These are phyloP conservation scores for Nitzschia inconspicua DNA, from an alignment of 108 stramenopile genomes.

Conservation along the genomic window DNA sequence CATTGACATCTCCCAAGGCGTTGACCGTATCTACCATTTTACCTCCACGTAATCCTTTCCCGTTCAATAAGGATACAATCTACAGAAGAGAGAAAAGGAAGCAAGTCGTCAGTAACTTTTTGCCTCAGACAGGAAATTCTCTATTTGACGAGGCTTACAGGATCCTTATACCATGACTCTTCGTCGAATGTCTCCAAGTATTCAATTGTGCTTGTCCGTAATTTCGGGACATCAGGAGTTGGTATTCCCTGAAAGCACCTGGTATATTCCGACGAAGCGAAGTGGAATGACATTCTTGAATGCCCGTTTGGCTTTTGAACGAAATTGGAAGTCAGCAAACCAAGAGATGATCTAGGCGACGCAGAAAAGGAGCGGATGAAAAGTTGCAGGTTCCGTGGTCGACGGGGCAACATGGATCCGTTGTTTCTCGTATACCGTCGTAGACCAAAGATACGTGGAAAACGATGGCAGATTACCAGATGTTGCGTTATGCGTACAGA, in stretches of 20 bases:
- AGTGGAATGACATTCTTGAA: conserved; percentile 74
- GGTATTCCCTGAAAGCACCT: conserved; percentile 65
- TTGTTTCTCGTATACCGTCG: too few species aligned
- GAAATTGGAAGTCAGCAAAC: too few species aligned
- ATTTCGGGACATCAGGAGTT: conserved; percentile 33
- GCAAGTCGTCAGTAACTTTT: neutral
- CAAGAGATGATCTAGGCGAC: too few species aligned
- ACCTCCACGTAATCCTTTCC: conserved; percentile 38
- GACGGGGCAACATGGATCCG: too few species aligned
- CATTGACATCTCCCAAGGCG: conserved; percentile 63
- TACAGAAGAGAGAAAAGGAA: conserved; percentile 7
- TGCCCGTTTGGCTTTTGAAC: too few species aligned
- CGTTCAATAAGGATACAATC: conserved; percentile 47
- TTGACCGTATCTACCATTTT: conserved; percentile 45
- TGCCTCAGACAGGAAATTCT: neutral
- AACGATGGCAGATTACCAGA: too few species aligned
- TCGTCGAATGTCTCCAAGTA: conserved; percentile 63
- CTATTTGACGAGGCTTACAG: conserved; percentile 33
- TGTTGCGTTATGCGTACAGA: too few species aligned
- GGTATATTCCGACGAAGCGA: conserved; percentile 71
- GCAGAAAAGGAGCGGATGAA: too few species aligned
- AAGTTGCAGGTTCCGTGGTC: too few species aligned
- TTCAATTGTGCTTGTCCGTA: conserved; percentile 52
- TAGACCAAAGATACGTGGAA: too few species aligned
- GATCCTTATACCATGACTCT: conserved; percentile 66